Percentiles rank a stretch among this genome's conserved stretches.
Conservation (phyloP, 2,329 filamentous ascomycete genomes). For the Aureobasidium pullulans region DNA sequence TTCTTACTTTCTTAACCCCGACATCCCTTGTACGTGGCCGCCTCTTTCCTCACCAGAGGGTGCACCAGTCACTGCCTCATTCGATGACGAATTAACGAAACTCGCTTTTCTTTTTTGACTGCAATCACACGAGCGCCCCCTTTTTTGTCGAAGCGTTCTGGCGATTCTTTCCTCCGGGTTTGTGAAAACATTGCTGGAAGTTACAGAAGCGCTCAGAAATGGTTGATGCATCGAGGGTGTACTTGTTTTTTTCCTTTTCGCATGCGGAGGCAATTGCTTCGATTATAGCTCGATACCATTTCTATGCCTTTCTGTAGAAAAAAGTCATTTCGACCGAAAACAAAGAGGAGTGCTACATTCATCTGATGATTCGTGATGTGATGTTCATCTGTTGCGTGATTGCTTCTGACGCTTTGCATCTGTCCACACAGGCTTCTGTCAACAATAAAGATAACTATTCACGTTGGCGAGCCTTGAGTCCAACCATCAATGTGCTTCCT, state of each 20-base stretch:
- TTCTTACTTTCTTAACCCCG: neutral
- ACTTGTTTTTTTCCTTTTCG: neutral
- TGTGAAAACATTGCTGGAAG: neutral
- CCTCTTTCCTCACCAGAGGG: conserved; percentile 4
- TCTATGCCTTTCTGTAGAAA: conserved; percentile 14
- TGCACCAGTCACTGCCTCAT: conserved; percentile 13
- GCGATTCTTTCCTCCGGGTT: neutral
- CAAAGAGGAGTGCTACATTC: neutral
- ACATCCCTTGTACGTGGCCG: conserved; percentile 12
- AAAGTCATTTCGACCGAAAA: conserved; percentile 4
- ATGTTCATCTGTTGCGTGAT: too few relatives aligned
- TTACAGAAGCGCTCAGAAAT: neutral
- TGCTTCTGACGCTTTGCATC: too few relatives aligned
- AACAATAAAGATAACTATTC: too few relatives aligned
- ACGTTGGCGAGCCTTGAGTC: too few relatives aligned
- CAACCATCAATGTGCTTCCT: too few relatives aligned
- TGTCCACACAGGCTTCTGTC: too few relatives aligned
- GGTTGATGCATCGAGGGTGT: neutral
- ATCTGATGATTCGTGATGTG: neutral
- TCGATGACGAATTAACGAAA: conserved; percentile 13
- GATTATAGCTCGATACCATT: conserved; percentile 16
- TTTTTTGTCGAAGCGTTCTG: neutral
- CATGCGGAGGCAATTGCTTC: conserved; percentile 14
- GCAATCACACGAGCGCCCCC: neutral
- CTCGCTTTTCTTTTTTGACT: conserved; percentile 4